Percentiles rank a stretch among this genome's conserved stretches.
These are phyloP conservation scores for Solanum sitiens DNA, from an alignment of 257 asterid species.

Conservation along the genomic window DNA sequence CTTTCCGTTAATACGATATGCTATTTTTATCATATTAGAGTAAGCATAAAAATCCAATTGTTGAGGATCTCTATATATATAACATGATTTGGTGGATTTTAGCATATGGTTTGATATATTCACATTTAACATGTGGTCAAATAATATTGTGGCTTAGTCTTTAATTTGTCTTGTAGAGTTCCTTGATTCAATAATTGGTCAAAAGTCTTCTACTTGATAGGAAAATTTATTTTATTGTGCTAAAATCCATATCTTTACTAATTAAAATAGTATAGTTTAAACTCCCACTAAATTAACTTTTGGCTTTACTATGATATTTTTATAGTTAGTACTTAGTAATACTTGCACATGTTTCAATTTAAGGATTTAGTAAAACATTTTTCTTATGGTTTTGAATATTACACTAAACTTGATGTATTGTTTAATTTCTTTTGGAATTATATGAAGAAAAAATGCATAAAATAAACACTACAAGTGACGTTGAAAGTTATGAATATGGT, in stretches of 20 bases:
- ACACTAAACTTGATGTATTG: not conserved
- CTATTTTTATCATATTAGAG: not conserved
- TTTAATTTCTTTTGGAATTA: not conserved
- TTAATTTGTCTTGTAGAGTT: not conserved
- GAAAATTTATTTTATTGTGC: not conserved
- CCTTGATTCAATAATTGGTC: not conserved
- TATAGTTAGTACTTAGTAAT: not conserved
- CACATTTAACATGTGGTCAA: slow-evolving; percentile 18
- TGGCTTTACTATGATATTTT: not conserved
- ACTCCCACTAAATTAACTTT: not conserved
- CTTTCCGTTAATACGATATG: not conserved
- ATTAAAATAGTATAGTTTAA: not conserved
- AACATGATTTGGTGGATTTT: not conserved
- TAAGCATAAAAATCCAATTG: not conserved
- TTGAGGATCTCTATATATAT: not conserved
- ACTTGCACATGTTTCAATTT: not conserved
- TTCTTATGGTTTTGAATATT: not conserved
- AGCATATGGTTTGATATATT: not conserved
- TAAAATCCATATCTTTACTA: not conserved
- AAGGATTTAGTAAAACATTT: not conserved
- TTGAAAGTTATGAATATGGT: not conserved
- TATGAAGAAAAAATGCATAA: not conserved
- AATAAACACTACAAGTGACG: not conserved
- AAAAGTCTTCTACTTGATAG: not conserved
- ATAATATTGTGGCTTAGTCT: not conserved